phyloP scores from a whole-genome alignment of 2,329 filamentous ascomycete species.

The Arthroderma uncinatum region DNA sequence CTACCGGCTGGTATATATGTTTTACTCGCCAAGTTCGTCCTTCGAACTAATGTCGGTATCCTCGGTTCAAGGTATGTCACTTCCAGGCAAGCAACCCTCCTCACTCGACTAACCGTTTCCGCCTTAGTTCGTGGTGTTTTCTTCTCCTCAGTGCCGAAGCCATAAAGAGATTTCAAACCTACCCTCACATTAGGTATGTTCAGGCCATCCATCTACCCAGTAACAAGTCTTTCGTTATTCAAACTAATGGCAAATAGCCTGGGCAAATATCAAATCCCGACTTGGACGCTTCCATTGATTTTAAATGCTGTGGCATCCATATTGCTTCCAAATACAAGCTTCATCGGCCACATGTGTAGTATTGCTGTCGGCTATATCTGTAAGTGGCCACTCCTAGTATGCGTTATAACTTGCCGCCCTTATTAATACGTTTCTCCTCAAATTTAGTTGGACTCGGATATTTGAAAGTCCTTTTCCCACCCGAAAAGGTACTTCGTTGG shows the following conservation, averaged over 20 bases:
- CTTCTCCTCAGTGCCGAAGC: constrained; percentile 74
- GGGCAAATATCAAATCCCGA: constrained; percentile 63
- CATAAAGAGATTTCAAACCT: constrained; percentile 69
- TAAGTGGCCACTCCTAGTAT: constrained; percentile 37
- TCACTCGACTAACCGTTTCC: neutral
- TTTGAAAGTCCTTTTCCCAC: constrained; percentile 78
- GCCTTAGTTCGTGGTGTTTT: constrained; percentile 75
- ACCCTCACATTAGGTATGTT: constrained; percentile 59
- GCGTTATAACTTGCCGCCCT: no score
- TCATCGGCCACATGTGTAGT: constrained; percentile 77
- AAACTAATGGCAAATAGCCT: constrained; percentile 34
- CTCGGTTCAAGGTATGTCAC: constrained; percentile 65
- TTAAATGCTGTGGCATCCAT: constrained; percentile 63
- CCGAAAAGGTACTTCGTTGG: constrained; percentile 77
- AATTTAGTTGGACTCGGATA: constrained; percentile 69
- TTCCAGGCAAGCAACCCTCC: no score
- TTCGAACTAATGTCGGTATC: constrained; percentile 60
- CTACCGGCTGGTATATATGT: constrained; percentile 76
- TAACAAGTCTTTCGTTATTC: neutral
- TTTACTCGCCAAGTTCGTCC: constrained; percentile 60
- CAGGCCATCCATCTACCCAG: no score
- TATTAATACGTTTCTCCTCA: constrained; percentile 8
- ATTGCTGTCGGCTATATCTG: constrained; percentile 77
- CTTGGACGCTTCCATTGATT: constrained; percentile 80
- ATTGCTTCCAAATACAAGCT: constrained; percentile 67